These are phyloP conservation scores for Wickerhamiella lipophila DNA, from an alignment of 805 yeast genomes.

Conservation along the genomic window DNA sequence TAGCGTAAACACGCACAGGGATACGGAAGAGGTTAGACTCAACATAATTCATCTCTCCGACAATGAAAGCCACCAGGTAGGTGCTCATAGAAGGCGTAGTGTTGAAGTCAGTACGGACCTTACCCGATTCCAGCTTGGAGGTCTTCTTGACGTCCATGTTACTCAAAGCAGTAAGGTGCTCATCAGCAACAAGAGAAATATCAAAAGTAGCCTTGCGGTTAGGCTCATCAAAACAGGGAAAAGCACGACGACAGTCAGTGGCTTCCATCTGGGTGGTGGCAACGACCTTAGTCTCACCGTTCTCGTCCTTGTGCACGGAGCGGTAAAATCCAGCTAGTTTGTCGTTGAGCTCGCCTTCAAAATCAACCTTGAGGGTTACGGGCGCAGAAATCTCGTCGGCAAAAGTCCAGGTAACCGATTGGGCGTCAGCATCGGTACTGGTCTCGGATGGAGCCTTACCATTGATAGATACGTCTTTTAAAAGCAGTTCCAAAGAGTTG, in stretches of 20 bases:
- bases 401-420: constrained; percentile 51
- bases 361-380: constrained; percentile 44
- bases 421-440: constrained; percentile 39
- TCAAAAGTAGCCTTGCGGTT: constrained; percentile 53
- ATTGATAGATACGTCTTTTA: constrained; percentile 29
- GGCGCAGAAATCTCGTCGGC: constrained; percentile 32
- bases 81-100: constrained; percentile 65
- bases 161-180: constrained; percentile 45
- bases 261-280: constrained; percentile 67
- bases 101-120: constrained; percentile 40
- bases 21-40: constrained; percentile 43
- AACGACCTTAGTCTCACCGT: constrained; percentile 42
- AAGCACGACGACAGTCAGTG: constrained; percentile 64
- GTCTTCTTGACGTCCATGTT: constrained; percentile 48
- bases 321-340: constrained; percentile 67
- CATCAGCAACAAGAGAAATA: constrained; percentile 42
- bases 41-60: constrained; percentile 53
- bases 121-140: constrained; percentile 29
- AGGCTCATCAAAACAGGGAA: constrained; percentile 69
- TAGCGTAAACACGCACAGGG: constrained; percentile 58
- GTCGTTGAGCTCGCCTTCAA: constrained; percentile 48
- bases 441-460: constrained; percentile 25
- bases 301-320: constrained; percentile 42
- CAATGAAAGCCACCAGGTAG: constrained; percentile 58
- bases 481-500: constrained; percentile 53